Base-by-base conservation (phyloP, 345 rosid genomes). In the Populus pruinosa region DNA sequence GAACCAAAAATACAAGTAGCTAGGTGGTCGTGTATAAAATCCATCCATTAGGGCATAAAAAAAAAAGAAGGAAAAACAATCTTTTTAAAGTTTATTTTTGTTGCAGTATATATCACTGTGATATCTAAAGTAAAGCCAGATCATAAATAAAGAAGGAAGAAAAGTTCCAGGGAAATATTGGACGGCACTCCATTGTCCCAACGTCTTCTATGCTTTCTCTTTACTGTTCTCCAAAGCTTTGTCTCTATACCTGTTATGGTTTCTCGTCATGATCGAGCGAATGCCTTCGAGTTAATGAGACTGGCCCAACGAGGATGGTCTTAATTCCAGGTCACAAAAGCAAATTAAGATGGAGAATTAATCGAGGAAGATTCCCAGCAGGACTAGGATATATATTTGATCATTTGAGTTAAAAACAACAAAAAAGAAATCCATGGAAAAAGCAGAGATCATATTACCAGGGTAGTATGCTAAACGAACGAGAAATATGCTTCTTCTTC, bases 211-310 rank as follows among this genome's bases (percentile, higher is more conserved):
- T 81, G 87, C 84, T 81, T 84, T 76, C 6, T 44, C 38, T 41
- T 76, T 74, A 81, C 84, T 78, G 79, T 84, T 81, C 39, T 39
- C 59, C 67, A 64, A 78, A 81, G 76, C 72, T 74, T 80, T 75
- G 79, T 79, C 29, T 65, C 43, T 59, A 41, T 41, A 55, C 73
- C 67, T 69, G 76, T 25, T 35, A 77, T 70, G 77, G 72, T 84
- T 66, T 41, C 82, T 68, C 27, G 62, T 43, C 41, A 72, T 65
- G 79, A 33, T 33, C 36, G 36, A 84, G 83, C 74, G 76, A 81
- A 39, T 72, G 50, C 59, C 63, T 67, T 59, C 67, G 10, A 17
- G 31, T 50, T 71, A 74, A 61, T 75, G 77, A 67, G 62, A 65
- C 63, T 61, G 79, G 79, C 67, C 81, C 81, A 76, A 47, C 27